These are phyloP conservation scores for Diplodia seriata DNA, from an alignment of 2,329 filamentous ascomycete species.

Conservation along the genomic window DNA sequence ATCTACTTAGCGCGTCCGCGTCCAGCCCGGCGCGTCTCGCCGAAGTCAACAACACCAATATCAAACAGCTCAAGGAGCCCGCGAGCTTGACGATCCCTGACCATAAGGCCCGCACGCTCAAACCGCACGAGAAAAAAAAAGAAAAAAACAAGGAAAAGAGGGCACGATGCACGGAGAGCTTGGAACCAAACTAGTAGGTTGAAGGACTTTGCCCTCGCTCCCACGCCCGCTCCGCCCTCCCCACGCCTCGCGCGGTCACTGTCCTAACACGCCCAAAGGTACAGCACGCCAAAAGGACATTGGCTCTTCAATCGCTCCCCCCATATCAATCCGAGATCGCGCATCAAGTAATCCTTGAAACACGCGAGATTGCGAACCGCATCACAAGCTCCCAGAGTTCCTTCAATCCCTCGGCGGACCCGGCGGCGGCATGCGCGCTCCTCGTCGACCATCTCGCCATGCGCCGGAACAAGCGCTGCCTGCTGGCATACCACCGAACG, in stretches of 20 bases:
- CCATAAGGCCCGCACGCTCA: too few relatives aligned
- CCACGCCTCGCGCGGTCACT: too few relatives aligned
- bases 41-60: too few relatives aligned
- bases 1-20: too few relatives aligned
- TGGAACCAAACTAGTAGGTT: conserved; percentile 67
- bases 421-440: conserved; percentile 83
- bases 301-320: conserved; percentile 83
- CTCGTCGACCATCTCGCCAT: conserved; percentile 94
- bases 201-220: conserved; percentile 49
- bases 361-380: conserved; percentile 83
- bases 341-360: conserved; percentile 85
- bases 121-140: too few relatives aligned
- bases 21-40: too few relatives aligned
- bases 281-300: conserved; percentile 93
- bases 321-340: conserved; percentile 93
- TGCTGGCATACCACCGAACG: conserved; percentile 91
- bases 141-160: too few relatives aligned
- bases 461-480: conserved; percentile 93
- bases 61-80: too few relatives aligned
- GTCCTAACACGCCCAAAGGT: conserved; percentile 62
- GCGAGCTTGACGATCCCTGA: too few relatives aligned
- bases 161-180: conserved; percentile 81
- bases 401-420: conserved; percentile 84
- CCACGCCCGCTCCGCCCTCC: conserved; percentile 54
- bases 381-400: conserved; percentile 73